A percentile compares a stretch with the other conserved stretches of the same genome.
Conservation (phyloP, 2,329 filamentous ascomycete species). For the Juglanconis sp. region DNA sequence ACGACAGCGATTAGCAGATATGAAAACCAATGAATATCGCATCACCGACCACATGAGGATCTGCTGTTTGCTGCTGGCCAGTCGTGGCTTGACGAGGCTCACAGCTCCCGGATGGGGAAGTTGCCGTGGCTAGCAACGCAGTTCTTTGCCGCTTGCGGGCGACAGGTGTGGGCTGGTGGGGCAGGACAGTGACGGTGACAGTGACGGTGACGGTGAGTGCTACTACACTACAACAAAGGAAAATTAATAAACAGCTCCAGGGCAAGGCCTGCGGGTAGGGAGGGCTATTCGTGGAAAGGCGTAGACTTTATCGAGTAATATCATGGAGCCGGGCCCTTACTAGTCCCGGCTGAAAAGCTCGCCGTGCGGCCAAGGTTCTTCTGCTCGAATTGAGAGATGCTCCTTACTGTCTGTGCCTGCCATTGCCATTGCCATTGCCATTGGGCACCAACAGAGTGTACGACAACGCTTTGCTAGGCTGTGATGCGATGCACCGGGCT, state of each 20-base stretch:
- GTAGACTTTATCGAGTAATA: constrained; percentile 4
- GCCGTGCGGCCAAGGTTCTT: background rate
- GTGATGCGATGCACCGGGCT: background rate
- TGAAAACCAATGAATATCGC: too few species aligned
- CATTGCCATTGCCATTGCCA: background rate
- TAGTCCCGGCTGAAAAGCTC: constrained; percentile 7
- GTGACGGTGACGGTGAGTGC: too few species aligned
- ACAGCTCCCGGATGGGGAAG: background rate
- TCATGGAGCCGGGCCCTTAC: background rate
- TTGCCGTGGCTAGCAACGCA: background rate
- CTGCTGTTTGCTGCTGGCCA: background rate
- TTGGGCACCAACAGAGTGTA: background rate
- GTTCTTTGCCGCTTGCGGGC: background rate
- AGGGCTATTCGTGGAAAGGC: constrained; percentile 9
- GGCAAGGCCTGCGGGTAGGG: constrained; percentile 4
- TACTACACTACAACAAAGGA: background rate
- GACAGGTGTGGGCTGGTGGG: background rate
- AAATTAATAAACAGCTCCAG: background rate
- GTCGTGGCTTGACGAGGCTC: background rate
- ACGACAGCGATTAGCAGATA: background rate
- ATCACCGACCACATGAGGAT: background rate
- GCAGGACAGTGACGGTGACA: too few species aligned
- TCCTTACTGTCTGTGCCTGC: background rate
- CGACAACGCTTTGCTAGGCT: background rate
- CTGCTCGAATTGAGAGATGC: background rate